These are phyloP conservation scores for Hibiscus mutabilis DNA, from an alignment of 345 rosid species.

Conservation along the genomic window DNA sequence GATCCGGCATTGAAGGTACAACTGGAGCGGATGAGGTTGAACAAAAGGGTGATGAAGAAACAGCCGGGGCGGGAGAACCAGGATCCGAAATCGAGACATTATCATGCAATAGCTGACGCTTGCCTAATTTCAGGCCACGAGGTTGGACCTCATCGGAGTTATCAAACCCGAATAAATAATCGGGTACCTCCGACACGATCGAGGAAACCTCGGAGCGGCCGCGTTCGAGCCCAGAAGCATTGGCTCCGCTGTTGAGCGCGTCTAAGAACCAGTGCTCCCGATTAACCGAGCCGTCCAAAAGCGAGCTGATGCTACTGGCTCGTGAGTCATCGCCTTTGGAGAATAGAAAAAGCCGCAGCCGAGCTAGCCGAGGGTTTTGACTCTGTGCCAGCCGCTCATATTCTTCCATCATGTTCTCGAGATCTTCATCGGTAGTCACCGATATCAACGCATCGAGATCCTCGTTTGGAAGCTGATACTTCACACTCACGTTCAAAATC, in stretches of 20 bases:
- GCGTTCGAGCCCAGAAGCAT: conserved; percentile 48
- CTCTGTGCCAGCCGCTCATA: conserved; percentile 70
- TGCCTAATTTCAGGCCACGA: conserved; percentile 47
- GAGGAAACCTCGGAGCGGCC: conserved; percentile 85
- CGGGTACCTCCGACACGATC: conserved; percentile 78
- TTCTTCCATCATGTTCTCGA: conserved; percentile 97
- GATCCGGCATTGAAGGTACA: conserved; percentile 54
- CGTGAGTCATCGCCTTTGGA: conserved; percentile 50
- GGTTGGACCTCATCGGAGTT: conserved; percentile 51
- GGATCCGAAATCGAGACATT: conserved; percentile 65
- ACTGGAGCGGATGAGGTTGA: conserved; percentile 56
- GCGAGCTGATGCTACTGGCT: conserved; percentile 72
- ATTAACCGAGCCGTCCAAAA: conserved; percentile 72
- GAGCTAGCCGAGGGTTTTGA: conserved; percentile 65
- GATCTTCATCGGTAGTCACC: conserved; percentile 87
- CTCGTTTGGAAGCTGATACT: conserved; percentile 93
- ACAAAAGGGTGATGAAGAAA: conserved; percentile 64
- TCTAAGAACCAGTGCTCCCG: conserved; percentile 92
- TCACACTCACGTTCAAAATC: conserved; percentile 50
- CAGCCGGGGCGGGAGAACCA: conserved; percentile 75
- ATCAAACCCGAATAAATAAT: conserved; percentile 83
- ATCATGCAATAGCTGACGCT: conserved; percentile 39
- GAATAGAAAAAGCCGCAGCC: conserved; percentile 83
- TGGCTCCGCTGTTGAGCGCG: conserved; percentile 59
- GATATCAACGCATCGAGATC: conserved; percentile 95